Base-by-base conservation (phyloP, 2,329 filamentous ascomycete species). In the Furcasterigmium sp. region DNA sequence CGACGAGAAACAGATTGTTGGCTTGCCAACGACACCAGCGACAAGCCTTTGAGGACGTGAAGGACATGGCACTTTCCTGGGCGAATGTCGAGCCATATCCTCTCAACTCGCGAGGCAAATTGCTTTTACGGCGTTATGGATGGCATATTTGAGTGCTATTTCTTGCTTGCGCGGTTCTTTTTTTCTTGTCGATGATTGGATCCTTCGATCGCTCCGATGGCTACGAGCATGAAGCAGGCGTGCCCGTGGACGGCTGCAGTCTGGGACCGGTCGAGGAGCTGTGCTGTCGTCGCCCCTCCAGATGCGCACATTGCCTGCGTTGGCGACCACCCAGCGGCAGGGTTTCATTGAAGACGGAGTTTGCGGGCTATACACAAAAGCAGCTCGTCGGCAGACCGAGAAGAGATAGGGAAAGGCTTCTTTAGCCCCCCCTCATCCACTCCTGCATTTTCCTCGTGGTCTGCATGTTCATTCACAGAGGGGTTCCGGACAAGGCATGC, bases 21-120 rank as follows among this genome's bases (percentile, higher is more conserved):
- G n/a, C 6, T 19, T 19, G 32, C 32, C 18, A 19, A 14, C 14
- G n/a, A 35, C n/a, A 35, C 14, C 7, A 19, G 32, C n/a, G 43
- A n/a, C n/a, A n/a, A n/a, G n/a, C n/a, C n/a, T n/a, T n/a, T 19
- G 36, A 35, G 28, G 43, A 47, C 37, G 46, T 43, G 14, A 47
- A 40, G 28, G 29, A 39, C 26, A 30, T 47, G 25, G 43, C n/a
- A n/a, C n/a, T n/a, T n/a, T n/a, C n/a, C n/a, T n/a, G n/a, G 23
- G 11, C 11, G 7, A 11, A 26, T 26, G 7, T 26, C 23, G 23
- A 26, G 23, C 11, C 23, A 26, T 26, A 7, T 26, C 23, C 23
- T 26, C 23, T n/a, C 23, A 26, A 26, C 23, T 26, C 23, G 23
- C 7, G 23, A 26, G 11, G 23, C 7, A 26, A 26, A 26, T 26